Percentiles rank a stretch among this genome's conserved stretches.
Conservation (phyloP, 1,139 yeast species). For the Nadsonia commutata region DNA sequence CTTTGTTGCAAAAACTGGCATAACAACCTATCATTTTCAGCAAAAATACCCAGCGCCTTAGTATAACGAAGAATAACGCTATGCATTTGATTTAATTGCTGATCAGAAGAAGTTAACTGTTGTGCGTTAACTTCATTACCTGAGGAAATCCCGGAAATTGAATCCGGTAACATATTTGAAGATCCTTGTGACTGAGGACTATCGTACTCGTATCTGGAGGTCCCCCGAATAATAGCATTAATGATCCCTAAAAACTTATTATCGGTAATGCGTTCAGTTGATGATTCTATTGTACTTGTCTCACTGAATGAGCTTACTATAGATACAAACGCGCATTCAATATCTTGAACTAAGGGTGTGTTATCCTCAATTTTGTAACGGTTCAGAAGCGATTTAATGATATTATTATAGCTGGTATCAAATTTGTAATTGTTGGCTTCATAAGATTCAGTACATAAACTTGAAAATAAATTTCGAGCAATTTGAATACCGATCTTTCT, state of each 20-base stretch:
- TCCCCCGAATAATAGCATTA: not conserved
- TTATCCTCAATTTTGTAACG: constrained; percentile 4
- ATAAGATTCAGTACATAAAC: constrained; percentile 4
- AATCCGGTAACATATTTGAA: not conserved
- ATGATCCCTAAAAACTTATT: not conserved
- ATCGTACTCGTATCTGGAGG: not conserved
- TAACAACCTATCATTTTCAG: constrained; percentile 1
- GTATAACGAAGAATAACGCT: constrained; percentile 1
- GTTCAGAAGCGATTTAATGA: not conserved
- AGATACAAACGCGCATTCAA: constrained; percentile 5
- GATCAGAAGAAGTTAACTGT: constrained; percentile 8
- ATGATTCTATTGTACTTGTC: not conserved
- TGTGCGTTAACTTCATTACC: not conserved
- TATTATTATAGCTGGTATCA: not conserved
- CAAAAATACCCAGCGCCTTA: constrained; percentile 4
- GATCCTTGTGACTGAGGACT: not conserved
- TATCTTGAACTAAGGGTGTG: not conserved
- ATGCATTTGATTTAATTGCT: constrained; percentile 1
- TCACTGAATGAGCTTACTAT: constrained; percentile 6
- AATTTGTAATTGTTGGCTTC: not conserved
- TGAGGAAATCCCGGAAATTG: not conserved
- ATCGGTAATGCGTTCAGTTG: not conserved
- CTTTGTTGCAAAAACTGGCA: constrained; percentile 1
- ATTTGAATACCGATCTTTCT: constrained; percentile 10
- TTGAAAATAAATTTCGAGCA: constrained; percentile 8